Evolutionary conservation across 2,329 filamentous ascomycete genomes (phyloP).

Genomic region (Aureobasidium sp.): DNA sequence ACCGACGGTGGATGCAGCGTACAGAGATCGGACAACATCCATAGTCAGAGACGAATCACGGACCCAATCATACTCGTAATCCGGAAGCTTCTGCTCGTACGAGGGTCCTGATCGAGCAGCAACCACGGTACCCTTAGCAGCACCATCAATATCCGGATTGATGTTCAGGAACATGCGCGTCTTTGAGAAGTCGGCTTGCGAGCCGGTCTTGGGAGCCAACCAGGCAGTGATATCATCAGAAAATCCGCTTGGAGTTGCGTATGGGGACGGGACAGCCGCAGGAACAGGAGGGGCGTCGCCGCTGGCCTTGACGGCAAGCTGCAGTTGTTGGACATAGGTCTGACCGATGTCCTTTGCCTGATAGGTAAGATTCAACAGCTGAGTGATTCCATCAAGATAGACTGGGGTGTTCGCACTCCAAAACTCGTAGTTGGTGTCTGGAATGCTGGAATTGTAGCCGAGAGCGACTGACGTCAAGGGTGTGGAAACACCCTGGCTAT

Average conservation of each 20-base stretch:
- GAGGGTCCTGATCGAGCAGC: slow-evolving; percentile 23
- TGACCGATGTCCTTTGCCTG: slow-evolving; percentile 21
- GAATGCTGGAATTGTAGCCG: slow-evolving; percentile 21
- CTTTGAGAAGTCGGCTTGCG: slow-evolving; percentile 20
- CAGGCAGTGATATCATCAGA: slow-evolving; percentile 24
- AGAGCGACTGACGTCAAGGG: slow-evolving; percentile 21
- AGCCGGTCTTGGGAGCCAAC: slow-evolving; percentile 18
- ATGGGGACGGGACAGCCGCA: slow-evolving; percentile 20
- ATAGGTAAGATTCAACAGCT: slow-evolving; percentile 25
- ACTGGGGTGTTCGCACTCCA: slow-evolving; percentile 22
- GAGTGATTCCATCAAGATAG: slow-evolving; percentile 24
- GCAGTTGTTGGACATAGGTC: slow-evolving; percentile 20
- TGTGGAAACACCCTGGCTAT: slow-evolving; percentile 22
- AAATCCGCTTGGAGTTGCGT: slow-evolving; percentile 23
- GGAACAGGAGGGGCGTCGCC: slow-evolving; percentile 18
- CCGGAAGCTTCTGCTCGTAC: slow-evolving; percentile 21
- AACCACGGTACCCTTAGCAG: slow-evolving; percentile 24
- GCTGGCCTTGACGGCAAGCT: slow-evolving; percentile 19
- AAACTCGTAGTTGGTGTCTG: slow-evolving; percentile 20
- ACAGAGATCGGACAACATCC: slow-evolving; percentile 23
- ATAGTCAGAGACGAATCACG: slow-evolving; percentile 24
- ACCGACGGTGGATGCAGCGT: slow-evolving; percentile 19
- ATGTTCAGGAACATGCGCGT: slow-evolving; percentile 26
- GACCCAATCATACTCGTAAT: slow-evolving; percentile 29
- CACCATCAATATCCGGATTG: slow-evolving; percentile 23